Evolutionary conservation across 345 rosid species (phyloP).

Genomic region (Anastatica hierochuntica): DNA sequence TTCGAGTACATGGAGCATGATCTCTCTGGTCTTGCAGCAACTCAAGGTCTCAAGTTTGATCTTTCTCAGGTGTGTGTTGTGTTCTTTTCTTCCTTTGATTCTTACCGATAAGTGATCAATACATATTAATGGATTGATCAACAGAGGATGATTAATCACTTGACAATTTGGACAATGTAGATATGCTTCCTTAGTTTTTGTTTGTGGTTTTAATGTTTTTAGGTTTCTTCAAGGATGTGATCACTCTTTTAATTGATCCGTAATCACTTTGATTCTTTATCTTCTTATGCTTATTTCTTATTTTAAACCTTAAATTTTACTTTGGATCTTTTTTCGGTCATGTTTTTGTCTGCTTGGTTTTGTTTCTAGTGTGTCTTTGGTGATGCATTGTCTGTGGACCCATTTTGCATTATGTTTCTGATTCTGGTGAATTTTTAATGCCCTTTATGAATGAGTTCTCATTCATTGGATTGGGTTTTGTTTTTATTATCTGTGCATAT

Average conservation of each 20-base stretch:
- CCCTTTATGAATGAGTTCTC: not conserved
- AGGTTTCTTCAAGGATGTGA: too few species aligned
- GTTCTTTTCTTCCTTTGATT: not conserved
- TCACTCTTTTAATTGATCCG: too few species aligned
- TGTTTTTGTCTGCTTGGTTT: constrained; percentile 10
- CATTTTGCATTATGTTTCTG: constrained; percentile 8
- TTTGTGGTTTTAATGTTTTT: too few species aligned
- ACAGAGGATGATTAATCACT: not conserved
- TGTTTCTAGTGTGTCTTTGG: constrained; percentile 13
- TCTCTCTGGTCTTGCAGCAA: constrained; percentile 72
- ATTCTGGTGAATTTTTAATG: not conserved
- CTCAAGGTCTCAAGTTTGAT: constrained; percentile 64
- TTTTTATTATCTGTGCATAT: not conserved
- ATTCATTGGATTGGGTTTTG: constrained; percentile 4
- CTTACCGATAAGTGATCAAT: not conserved
- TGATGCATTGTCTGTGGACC: constrained; percentile 20
- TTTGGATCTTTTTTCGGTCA: not conserved
- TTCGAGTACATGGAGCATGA: constrained; percentile 96
- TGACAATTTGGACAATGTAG: not conserved
- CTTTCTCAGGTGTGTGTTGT: constrained; percentile 65
- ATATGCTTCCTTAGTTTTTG: not conserved
- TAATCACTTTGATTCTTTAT: too few species aligned
- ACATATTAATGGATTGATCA: not conserved
- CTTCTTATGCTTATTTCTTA: too few species aligned
- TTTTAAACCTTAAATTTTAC: too few species aligned